phyloP scores from a whole-genome alignment of 768 basidiomycete species.

The Cystofilobasidium macerans region DNA sequence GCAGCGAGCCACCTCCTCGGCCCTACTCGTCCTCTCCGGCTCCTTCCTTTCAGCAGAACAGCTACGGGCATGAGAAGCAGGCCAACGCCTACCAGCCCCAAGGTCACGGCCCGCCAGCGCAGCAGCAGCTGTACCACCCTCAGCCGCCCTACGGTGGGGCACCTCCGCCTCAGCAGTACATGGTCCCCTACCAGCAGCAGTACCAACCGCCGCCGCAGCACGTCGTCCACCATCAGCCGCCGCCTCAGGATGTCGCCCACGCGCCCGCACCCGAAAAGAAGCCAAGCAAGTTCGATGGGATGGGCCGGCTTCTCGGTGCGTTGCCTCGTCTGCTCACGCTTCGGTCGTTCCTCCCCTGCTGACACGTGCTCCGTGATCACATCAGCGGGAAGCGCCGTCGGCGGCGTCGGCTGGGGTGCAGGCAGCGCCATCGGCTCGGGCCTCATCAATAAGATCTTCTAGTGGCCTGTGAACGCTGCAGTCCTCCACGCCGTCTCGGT shows the following conservation, averaged over 20 bases:
- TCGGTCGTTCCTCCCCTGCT: no score
- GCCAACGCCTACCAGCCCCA: not conserved
- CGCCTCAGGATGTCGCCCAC: not conserved
- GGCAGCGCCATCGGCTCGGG: slow-evolving; percentile 2
- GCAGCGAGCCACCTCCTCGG: not conserved
- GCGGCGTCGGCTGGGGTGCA: slow-evolving; percentile 15
- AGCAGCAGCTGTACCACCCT: not conserved
- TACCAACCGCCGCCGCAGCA: slow-evolving; percentile 9
- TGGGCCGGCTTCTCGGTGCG: slow-evolving; percentile 8
- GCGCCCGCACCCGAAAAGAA: not conserved
- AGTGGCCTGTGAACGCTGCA: no score
- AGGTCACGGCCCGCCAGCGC: not conserved
- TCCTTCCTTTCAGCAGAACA: not conserved
- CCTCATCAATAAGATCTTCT: slow-evolving; percentile 10
- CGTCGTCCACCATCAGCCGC: not conserved
- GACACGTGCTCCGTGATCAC: not conserved
- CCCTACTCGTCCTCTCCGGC: not conserved
- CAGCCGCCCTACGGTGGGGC: not conserved
- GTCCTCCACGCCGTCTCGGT: no score
- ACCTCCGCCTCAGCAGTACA: not conserved
- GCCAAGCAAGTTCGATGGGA: slow-evolving; percentile 8
- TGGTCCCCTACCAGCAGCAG: slow-evolving; percentile 7
- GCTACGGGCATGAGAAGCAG: not conserved
- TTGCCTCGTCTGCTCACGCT: not conserved
- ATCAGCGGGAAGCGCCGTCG: slow-evolving; percentile 6